Base-by-base conservation (phyloP, 768 basidiomycete genomes). In the Kwoniella sp. region DNA sequence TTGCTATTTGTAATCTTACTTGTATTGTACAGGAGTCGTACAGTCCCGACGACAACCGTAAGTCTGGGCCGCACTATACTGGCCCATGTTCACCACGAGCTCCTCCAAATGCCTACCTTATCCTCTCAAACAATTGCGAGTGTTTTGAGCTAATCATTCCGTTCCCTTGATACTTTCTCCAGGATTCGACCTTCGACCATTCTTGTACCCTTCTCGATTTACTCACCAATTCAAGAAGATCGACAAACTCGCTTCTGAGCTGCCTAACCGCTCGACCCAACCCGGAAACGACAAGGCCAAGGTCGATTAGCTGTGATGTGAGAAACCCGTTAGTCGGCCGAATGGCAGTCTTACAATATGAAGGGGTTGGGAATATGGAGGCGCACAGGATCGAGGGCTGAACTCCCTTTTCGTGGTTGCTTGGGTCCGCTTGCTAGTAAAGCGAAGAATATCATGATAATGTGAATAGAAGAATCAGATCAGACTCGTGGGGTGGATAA, bases 141-240 rank as follows among this genome's bases (percentile, higher is more conserved):
- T n/a, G n/a, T n/a, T n/a, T n/a, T n/a, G n/a, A n/a, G n/a, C n/a
- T 55, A 13, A 55, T 2, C 25, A 13, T 29, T 55, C 4, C n/a
- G 11, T 55, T 26, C 17, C 13, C 56, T 9, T 8, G n/a, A n/a
- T n/a, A n/a, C n/a, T n/a, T 45, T 1, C n/a, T n/a, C n/a, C 69
- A 94, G 94, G 91, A 76, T 98, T 93, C 76, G 96, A 99, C 77
- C 81, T 98, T 31, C 88, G 96, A 38, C 96, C 94, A 0, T 99
- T 99, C 87, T 83, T 99, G 55, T 98, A 98, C 81, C 92, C 93
- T 1, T 88, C 92, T 13, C 85, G 90, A 60, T 98, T 98, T 84
- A 91, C 90, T 0, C 97, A 92, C 89, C 96, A 99, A 79, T 99
- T 96, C 82, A 88, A 84, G 81, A 93, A 92, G 83, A 97, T 99